Evolutionary conservation across 768 basidiomycete species (phyloP), one percentile per base, ranked within the genome.

Genomic region (Russula dissimulans): DNA sequence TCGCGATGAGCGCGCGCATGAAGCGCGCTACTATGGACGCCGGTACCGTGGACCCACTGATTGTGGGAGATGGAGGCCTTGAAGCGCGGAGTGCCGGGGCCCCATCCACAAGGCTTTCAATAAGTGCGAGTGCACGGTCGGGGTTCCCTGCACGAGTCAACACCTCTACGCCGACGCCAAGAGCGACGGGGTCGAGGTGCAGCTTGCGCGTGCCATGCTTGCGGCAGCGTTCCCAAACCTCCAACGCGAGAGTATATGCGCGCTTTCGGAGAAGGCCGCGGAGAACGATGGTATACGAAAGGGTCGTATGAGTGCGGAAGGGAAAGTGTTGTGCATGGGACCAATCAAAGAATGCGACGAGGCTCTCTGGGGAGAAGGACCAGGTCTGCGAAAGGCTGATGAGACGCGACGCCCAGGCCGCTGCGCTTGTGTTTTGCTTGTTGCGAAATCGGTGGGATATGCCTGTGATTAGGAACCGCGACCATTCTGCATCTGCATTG

Each of bases 241-340:
- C 71, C 71, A 75, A 66, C 0, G 85, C 84, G 2, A 72, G 67
- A 7, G 67, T 51, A 56, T 69, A 71, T 14, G 76, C 74, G 31
- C 71, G 64, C 49, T 79, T 79, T 11, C 71, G 70, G 12, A 84
- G 64, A 8, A 87, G 71, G 0, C 79, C 84, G 34, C 77, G 77
- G 43, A 87, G 75, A 59, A 83, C 70, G 32, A 81, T 70, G 18
- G 81, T 83, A 65, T 83, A 79, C 0, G 83, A 77, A 0, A 73
- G 77, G 12, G 76, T 70, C 18, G 55, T 63, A 3, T 75, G 80
- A 0, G 79, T 77, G 31, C 69, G 71, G 26, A 79, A 70, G 18
- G 67, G 56, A 49, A 45, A 64, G n/a, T 69, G 68, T 39, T 61
- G 63, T 15, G 66, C 61, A 3, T 66, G 68, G 5, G 72, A 66